phyloP scores from a whole-genome alignment of 805 yeast genomes.

The Lipomyces yamanashiensis region DNA sequence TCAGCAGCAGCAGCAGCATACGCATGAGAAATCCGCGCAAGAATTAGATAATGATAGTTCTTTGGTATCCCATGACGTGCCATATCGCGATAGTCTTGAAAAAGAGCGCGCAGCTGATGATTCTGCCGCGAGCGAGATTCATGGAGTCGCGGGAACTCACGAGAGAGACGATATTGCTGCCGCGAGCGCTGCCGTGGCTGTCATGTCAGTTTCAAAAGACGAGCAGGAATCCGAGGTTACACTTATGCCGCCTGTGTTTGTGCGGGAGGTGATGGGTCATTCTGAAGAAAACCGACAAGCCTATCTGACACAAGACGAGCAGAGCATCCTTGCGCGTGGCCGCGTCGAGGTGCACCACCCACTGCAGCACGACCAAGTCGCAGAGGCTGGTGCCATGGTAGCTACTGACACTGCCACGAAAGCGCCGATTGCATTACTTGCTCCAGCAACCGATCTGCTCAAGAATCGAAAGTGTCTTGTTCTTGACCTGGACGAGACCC shows the following conservation, averaged over 20 bases:
- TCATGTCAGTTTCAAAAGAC: not conserved
- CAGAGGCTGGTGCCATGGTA: constrained; percentile 27
- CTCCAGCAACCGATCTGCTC: constrained; percentile 56
- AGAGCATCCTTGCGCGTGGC: constrained; percentile 28
- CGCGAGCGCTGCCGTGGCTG: constrained; percentile 13
- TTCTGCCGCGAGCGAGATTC: constrained; percentile 4
- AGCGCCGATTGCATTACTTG: constrained; percentile 51
- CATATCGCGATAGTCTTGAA: constrained; percentile 17
- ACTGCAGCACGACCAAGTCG: constrained; percentile 33
- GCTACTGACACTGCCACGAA: not conserved
- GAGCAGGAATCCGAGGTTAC: not conserved
- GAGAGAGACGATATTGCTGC: not conserved
- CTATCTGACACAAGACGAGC: constrained; percentile 15
- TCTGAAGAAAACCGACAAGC: not conserved
- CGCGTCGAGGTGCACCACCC: constrained; percentile 32
- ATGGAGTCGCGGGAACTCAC: constrained; percentile 4
- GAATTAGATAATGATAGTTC: constrained; percentile 1
- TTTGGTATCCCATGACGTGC: constrained; percentile 15
- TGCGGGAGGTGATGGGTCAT: not conserved
- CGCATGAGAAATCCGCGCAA: not conserved
- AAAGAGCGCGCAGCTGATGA: not conserved
- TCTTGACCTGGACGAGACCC: constrained; percentile 91
- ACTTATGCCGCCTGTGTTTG: not conserved
- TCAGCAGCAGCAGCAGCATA: not conserved
- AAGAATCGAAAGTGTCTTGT: constrained; percentile 81